phyloP scores from a whole-genome alignment of 1,284 basidiomycete genomes.

The Naganishia liquefaciens region DNA sequence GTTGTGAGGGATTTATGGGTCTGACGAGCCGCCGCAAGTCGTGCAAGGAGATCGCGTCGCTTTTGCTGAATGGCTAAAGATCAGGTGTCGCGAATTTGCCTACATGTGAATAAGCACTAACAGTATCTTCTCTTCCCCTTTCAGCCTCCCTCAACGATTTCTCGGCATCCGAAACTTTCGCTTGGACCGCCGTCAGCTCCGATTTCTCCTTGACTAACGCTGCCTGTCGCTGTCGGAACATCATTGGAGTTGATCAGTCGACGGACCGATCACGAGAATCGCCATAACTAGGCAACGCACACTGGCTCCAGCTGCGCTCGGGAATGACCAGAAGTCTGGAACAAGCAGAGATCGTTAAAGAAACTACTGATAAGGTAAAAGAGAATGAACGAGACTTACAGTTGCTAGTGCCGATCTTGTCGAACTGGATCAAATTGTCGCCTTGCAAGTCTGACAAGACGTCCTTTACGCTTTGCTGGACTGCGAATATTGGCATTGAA shows the following conservation, averaged over 20 bases:
- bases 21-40: slow-evolving; percentile 50
- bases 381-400: slow-evolving; percentile 59
- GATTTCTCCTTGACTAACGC: slow-evolving; percentile 63
- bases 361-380: not conserved
- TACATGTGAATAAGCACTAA: slow-evolving; percentile 49
- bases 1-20: slow-evolving; percentile 54
- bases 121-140: slow-evolving; percentile 65
- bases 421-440: slow-evolving; percentile 75
- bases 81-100: not conserved
- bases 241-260: slow-evolving; percentile 42
- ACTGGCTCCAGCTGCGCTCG: slow-evolving; percentile 75
- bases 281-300: slow-evolving; percentile 61
- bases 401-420: slow-evolving; percentile 89
- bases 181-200: slow-evolving; percentile 56
- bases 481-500: slow-evolving; percentile 52
- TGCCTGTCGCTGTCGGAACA: slow-evolving; percentile 60
- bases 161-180: slow-evolving; percentile 45
- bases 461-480: slow-evolving; percentile 84
- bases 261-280: not conserved
- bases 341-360: slow-evolving; percentile 3
- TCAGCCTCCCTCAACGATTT: slow-evolving; percentile 60
- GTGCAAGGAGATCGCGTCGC: slow-evolving; percentile 52
- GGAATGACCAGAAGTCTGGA: slow-evolving; percentile 88
- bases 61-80: not conserved
- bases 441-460: slow-evolving; percentile 78